Evolutionary conservation across 2,329 filamentous ascomycete species (phyloP).

Genomic region (Fusarium tjaetaba): DNA sequence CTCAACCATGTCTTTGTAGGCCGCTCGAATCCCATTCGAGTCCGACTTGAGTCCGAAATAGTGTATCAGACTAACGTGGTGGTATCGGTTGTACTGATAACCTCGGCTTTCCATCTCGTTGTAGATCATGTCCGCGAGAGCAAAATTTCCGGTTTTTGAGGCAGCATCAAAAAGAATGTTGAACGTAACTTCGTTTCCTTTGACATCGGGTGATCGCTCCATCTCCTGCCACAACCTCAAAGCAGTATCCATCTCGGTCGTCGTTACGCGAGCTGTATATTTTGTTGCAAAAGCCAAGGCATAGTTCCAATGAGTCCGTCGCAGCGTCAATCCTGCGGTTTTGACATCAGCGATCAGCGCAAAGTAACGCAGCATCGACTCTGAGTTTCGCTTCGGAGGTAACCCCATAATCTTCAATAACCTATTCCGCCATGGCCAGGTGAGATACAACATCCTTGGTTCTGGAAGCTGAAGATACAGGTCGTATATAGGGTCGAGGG

Average conservation of each 20-base stretch:
- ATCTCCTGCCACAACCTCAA: slow-evolving; percentile 88
- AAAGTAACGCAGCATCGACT: slow-evolving; percentile 83
- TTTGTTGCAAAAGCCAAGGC: slow-evolving; percentile 83
- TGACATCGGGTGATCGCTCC: slow-evolving; percentile 76
- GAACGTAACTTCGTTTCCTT: slow-evolving; percentile 82
- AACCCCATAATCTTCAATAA: slow-evolving; percentile 76
- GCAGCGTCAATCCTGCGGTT: slow-evolving; percentile 74
- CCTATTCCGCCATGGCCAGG: slow-evolving; percentile 64
- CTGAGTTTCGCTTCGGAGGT: slow-evolving; percentile 64
- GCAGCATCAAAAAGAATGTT: slow-evolving; percentile 93
- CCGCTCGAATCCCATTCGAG: slow-evolving; percentile 75
- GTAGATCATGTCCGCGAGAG: slow-evolving; percentile 84
- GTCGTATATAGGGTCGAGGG: slow-evolving; percentile 58
- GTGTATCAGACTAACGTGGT: slow-evolving; percentile 83
- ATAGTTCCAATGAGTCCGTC: slow-evolving; percentile 79
- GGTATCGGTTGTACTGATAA: slow-evolving; percentile 78
- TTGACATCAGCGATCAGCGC: slow-evolving; percentile 86
- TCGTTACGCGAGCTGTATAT: slow-evolving; percentile 70
- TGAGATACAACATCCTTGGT: slow-evolving; percentile 62
- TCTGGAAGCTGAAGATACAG: slow-evolving; percentile 62
- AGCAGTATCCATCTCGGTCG: slow-evolving; percentile 67
- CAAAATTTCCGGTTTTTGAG: slow-evolving; percentile 84
- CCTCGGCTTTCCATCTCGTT: slow-evolving; percentile 80
- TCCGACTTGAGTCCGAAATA: slow-evolving; percentile 82
- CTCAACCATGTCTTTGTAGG: slow-evolving; percentile 85